Evolutionary conservation across 257 asterid genomes (phyloP), one percentile per base, ranked within the genome.

Genomic region (Forsythia suspensa): DNA sequence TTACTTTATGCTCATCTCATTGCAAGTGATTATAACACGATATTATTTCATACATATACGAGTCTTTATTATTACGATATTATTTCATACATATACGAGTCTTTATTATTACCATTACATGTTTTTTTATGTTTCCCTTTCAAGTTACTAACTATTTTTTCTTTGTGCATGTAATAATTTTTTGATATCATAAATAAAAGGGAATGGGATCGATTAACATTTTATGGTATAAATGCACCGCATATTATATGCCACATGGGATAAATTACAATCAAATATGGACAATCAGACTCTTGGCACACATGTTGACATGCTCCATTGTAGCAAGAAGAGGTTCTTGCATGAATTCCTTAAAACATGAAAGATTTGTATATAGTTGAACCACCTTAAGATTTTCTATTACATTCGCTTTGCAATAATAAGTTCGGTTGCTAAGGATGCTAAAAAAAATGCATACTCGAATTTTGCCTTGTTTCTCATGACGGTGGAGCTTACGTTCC

Each of bases 1-100:
- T n/a, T n/a, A n/a, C n/a, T n/a, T n/a, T n/a, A n/a, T 88, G 99
- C 99, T 71, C 99, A 96, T 86, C 97, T 96, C 67, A 88, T 96
- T 82, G 98, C 99, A 65, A 96, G 96, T 79, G 99, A 96, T 83
- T 89, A 93, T 81, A 91, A 87, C 82, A 93, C 98, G 98, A 98
- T 96, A 96, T 67, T 48, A 57, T 63, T 72, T 76, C 79, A n/a
- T n/a, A n/a, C 18, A 74, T 44, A 72, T 8, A 67, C 38, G 42
- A 63, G n/a, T 24, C 59, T n/a, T n/a, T n/a, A n/a, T n/a, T n/a
- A n/a, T n/a, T n/a, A n/a, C n/a, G n/a, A n/a, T n/a, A n/a, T n/a
- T n/a, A n/a, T n/a, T n/a, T n/a, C n/a, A n/a, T n/a, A n/a, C n/a
- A n/a, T n/a, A n/a, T n/a, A n/a, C n/a, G n/a, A n/a, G n/a, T n/a